Conservation (phyloP, 495 filamentous ascomycete species). For the Corynascus novoguineensis region DNA sequence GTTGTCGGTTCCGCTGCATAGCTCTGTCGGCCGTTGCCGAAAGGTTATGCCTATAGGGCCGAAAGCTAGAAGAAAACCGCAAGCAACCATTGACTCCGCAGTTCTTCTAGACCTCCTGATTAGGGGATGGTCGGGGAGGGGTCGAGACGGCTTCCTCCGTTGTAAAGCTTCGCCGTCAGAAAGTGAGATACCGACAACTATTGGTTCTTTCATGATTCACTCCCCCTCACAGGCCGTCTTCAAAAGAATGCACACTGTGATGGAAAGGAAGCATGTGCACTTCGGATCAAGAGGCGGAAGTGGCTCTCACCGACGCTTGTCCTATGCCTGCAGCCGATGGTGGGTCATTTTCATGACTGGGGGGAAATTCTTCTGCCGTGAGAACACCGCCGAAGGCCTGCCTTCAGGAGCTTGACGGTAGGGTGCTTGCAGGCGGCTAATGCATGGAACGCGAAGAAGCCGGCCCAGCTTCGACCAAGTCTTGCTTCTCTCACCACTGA, state of each 20-base stretch:
- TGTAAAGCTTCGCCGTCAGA: neutral
- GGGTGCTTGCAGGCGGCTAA: constrained; percentile 31
- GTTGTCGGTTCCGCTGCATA: constrained; percentile 26
- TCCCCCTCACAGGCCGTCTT: neutral
- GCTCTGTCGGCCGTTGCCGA: constrained; percentile 33
- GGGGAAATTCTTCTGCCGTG: constrained; percentile 17
- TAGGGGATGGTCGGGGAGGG: neutral
- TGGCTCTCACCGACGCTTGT: constrained; percentile 18
- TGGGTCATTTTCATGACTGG: constrained; percentile 22
- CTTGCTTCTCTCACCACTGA: neutral
- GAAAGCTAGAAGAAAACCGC: constrained; percentile 23
- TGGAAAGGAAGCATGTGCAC: neutral
- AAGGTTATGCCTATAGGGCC: constrained; percentile 30
- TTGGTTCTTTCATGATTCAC: neutral
- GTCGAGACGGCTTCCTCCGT: constrained; percentile 4
- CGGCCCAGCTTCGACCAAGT: constrained; percentile 11
- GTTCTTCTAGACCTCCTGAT: constrained; percentile 12
- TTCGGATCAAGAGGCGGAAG: neutral
- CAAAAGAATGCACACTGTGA: too few species aligned
- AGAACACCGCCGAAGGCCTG: constrained; percentile 22
- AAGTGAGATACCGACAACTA: constrained; percentile 3
- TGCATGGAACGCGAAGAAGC: constrained; percentile 32
- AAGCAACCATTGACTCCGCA: constrained; percentile 14
- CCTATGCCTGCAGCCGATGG: constrained; percentile 29
- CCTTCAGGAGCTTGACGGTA: constrained; percentile 25